Evolutionary conservation across 768 basidiomycete genomes (phyloP), one percentile per base, ranked within the genome.

Genomic region (Amanita rimosa): DNA sequence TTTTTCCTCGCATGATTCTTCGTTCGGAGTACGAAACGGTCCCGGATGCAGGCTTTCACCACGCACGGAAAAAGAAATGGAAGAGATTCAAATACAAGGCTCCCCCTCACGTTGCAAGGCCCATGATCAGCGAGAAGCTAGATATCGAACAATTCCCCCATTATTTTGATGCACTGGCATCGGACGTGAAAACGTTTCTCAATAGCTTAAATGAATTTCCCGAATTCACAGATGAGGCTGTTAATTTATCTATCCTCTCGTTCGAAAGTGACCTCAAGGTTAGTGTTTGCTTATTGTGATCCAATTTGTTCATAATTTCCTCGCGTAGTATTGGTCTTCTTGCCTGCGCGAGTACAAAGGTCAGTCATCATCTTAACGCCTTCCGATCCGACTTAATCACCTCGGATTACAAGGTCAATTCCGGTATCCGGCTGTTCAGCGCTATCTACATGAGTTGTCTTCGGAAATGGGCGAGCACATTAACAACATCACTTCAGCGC

Each of bases 161-260:
- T 24, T 79, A 86, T 57, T 62, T 88, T 44, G 74, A 78, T 52
- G 62, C 64, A 26, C 66, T 87, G 33, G 81, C 83, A 3, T 67
- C 67, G n/a, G 83, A 81, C 48, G 75, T 87, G 11, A 76, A 69
- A 17, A 81, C 77, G 0, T 88, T 88, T 56, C 61, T 84, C 50
- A 70, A 79, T 41, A 81, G 80, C 54, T 62, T 88, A 53, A 85
- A 86, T 49, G 84, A 87, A 57, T 86, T 88, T 54, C 85, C 84
- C 0, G 85, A 86, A 58, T 84, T 85, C 55, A 78, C 74, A 22
- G 82, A 86, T 45, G 83, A 88, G 54, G 78, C 76, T 4, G 77
- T 76, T 49, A 85, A 85, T 57, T 67, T 76, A 1, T 81, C 81
- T 3, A 81, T 86, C 48, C 55, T 73, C 48, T 74, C 78, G 9